Base-by-base conservation (phyloP, 1,284 basidiomycete genomes). In the Rhodotorula glutinis region DNA sequence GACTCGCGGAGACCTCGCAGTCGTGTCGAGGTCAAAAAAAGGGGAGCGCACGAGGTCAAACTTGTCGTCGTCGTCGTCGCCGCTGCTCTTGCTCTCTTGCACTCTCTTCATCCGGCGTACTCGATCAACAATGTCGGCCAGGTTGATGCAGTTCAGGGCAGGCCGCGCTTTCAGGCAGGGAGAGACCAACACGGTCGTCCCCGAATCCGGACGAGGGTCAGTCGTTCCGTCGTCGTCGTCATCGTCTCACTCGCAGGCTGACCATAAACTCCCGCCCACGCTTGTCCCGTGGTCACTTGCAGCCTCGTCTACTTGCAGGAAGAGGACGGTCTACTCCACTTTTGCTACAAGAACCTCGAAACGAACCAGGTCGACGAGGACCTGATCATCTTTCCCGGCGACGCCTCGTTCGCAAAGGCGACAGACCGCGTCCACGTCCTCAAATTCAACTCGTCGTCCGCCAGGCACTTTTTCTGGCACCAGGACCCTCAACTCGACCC, bases 391-490 rank as follows among this genome's bases (percentile, higher is more conserved):
- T 77, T 75, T 63, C 70, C 72, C 14, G 74, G 73, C 47, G 69
- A 71, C 53, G 70, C 63, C 23, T 53, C 69, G 27, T 69, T 73
- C 30, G 63, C 54, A 27, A 58, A 65, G 51, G 70, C 68, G 7
- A 61, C 62, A 16, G 67, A 66, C 19, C 69, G 77, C 27, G 73
- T 75, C 38, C 74, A 76, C 57, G 74, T 74, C 60, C 75, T 77
- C 69, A 73, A 75, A 57, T 77, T 77, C 71, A 69, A 67, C 49
- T 75, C 74, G 16, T 72, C 69, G 14, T 71, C 71, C 9, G 74
- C 75, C 41, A 61, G 75, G 47, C 69, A 74, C 57, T 75, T 77
- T 56, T 77, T 71, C 66, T 77, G 77, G 77, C 57, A 68, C 61
- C 77, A 77, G 67, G 74, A 77, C 51, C 58, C 64, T 33, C 69